Conservation (phyloP, 306 rosid genomes). For the Inga laurina region DNA sequence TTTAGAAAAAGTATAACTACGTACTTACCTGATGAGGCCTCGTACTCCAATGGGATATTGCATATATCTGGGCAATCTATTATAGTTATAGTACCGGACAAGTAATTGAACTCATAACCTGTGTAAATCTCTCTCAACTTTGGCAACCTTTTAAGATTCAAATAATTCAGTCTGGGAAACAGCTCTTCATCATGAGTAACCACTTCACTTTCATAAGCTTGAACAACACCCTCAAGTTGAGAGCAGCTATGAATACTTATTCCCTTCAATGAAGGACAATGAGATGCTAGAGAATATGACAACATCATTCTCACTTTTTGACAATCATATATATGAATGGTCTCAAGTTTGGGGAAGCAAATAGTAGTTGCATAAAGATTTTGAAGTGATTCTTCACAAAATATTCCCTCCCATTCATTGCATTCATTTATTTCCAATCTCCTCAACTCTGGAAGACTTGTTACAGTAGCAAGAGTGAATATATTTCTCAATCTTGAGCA, state of each 20-base stretch:
- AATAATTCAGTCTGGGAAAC: not conserved
- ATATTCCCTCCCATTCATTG: not conserved
- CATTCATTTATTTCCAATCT: not conserved
- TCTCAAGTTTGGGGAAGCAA: not conserved
- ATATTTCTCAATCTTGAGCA: not conserved
- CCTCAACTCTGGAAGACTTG: not conserved
- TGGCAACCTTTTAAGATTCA: not conserved
- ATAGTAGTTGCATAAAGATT: not conserved
- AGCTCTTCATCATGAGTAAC: too few species aligned
- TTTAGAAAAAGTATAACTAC: not conserved
- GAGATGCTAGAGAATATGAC: not conserved
- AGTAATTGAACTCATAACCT: not conserved
- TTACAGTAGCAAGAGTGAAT: not conserved
- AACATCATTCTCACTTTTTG: not conserved
- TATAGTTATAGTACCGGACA: not conserved
- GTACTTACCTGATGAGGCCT: not conserved
- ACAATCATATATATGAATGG: not conserved
- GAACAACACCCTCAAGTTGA: too few species aligned
- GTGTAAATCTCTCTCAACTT: not conserved
- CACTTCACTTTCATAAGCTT: too few species aligned
- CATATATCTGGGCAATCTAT: not conserved
- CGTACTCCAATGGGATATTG: not conserved
- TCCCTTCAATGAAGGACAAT: not conserved
- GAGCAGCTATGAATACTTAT: too few species aligned
- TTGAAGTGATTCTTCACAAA: not conserved